A percentile compares a stretch with the other conserved stretches of the same genome.
phyloP scores from a whole-genome alignment of 1,139 yeast genomes.

The Eremothecium sinecaudum region DNA sequence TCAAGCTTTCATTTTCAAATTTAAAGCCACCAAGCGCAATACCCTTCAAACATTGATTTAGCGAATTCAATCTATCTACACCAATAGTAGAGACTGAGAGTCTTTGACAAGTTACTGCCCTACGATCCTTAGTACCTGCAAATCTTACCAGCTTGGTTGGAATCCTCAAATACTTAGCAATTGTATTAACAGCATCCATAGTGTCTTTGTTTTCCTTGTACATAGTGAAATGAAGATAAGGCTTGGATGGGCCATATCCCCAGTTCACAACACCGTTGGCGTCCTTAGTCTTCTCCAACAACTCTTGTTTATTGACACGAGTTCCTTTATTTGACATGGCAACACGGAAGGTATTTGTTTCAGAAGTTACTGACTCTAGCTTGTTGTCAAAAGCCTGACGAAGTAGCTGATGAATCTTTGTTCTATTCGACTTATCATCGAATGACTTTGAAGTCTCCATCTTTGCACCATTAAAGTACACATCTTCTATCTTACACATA shows the following conservation, averaged over 20 bases:
- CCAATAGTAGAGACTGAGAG: conserved; percentile 62
- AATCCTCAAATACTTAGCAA: conserved; percentile 63
- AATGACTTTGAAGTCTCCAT: conserved; percentile 52
- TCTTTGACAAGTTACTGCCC: conserved; percentile 90
- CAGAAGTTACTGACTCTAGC: conserved; percentile 71
- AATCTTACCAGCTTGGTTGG: conserved; percentile 63
- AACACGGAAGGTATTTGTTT: conserved; percentile 54
- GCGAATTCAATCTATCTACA: conserved; percentile 67
- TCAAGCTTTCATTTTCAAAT: conserved; percentile 54
- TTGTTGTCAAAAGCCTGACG: conserved; percentile 66
- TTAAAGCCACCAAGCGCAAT: conserved; percentile 67
- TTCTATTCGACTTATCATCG: conserved; percentile 61
- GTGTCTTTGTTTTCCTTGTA: conserved; percentile 96
- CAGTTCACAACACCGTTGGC: conserved; percentile 37
- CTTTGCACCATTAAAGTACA: conserved; percentile 49
- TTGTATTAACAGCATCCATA: conserved; percentile 79
- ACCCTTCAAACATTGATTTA: conserved; percentile 68
- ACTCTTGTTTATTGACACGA: conserved; percentile 33
- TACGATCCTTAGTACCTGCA: conserved; percentile 94
- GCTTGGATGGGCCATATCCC: conserved; percentile 59
- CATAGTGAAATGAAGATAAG: conserved; percentile 65
- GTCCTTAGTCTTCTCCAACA: conserved; percentile 40
- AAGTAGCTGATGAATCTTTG: conserved; percentile 65
- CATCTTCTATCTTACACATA: conserved; percentile 45
- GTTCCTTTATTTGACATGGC: conserved; percentile 39